A percentile compares a stretch with the other conserved stretches of the same genome.
phyloP scores from a whole-genome alignment of 2,329 filamentous ascomycete species.

The Orbilia brochopaga region DNA sequence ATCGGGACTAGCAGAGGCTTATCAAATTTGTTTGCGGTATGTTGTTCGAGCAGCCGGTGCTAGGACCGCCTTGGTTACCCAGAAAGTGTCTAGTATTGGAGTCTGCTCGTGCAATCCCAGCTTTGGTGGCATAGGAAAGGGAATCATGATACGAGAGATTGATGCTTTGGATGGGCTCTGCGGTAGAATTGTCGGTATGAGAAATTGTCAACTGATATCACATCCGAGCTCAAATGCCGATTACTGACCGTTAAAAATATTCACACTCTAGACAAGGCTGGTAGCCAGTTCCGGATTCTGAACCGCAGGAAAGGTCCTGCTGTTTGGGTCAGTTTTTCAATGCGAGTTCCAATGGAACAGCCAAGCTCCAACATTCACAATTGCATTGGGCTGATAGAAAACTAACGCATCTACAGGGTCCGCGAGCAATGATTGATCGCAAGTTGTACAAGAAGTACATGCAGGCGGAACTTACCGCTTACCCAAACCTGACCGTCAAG shows the following conservation, averaged over 20 bases:
- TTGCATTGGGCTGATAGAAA: conserved; percentile 4
- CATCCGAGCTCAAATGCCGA: conserved; percentile 9
- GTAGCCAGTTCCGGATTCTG: conserved; percentile 88
- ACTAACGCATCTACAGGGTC: conserved; percentile 66
- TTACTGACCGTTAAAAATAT: conserved; percentile 8
- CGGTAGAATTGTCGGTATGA: conserved; percentile 67
- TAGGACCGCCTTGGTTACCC: conserved; percentile 86
- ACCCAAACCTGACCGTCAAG: conserved; percentile 79
- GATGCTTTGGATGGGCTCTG: conserved; percentile 92
- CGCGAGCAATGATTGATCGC: conserved; percentile 92
- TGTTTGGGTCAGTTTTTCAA: conserved; percentile 70
- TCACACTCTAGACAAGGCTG: conserved; percentile 77
- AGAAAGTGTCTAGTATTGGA: conserved; percentile 83
- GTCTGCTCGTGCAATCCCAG: conserved; percentile 97
- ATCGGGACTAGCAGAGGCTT: conserved; percentile 5
- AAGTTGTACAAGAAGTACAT: conserved; percentile 87
- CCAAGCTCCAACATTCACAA: neutral
- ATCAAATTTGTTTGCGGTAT: neutral
- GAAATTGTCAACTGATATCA: neutral
- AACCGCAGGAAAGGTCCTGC: conserved; percentile 91
- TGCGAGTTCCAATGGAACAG: conserved; percentile 8
- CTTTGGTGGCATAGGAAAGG: conserved; percentile 98
- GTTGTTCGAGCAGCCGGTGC: conserved; percentile 70
- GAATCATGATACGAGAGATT: conserved; percentile 91
- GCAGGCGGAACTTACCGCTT: conserved; percentile 79